Conservation (phyloP, 352 stramenopile species). For the Thalassiosira hispida region DNA sequence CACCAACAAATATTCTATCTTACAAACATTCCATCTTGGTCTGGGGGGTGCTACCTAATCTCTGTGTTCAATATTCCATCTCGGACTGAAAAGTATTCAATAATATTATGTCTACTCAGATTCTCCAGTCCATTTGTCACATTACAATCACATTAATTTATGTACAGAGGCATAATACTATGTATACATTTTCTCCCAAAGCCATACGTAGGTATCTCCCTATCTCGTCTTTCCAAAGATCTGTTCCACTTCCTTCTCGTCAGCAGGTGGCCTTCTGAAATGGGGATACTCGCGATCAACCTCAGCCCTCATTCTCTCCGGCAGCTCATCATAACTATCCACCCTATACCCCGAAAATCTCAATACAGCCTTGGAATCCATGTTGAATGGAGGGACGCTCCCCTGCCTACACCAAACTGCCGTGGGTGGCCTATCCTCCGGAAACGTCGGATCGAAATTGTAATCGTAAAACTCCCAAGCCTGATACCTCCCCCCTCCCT, state of each 20-base stretch:
- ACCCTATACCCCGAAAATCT: slow-evolving; percentile 48
- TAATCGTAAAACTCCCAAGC: slow-evolving; percentile 70
- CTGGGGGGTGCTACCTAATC: no score
- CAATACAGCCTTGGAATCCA: slow-evolving; percentile 46
- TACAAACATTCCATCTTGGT: no score
- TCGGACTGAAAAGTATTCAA: no score
- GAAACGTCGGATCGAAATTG: slow-evolving; percentile 45
- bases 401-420: slow-evolving; percentile 52
- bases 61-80: no score
- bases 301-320: slow-evolving; percentile 36
- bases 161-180: neutral
- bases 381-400: slow-evolving; percentile 46
- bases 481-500: slow-evolving; percentile 39
- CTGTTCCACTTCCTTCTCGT: slow-evolving; percentile 44
- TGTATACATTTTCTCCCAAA: neutral
- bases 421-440: slow-evolving; percentile 31
- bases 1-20: no score
- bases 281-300: slow-evolving; percentile 34
- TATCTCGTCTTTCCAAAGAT: slow-evolving; percentile 14
- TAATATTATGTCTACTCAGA: no score
- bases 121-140: neutral
- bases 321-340: slow-evolving; percentile 48
- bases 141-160: slow-evolving; percentile 5
- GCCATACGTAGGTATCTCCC: neutral
- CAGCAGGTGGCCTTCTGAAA: slow-evolving; percentile 33